phyloP scores from a whole-genome alignment of 306 rosid genomes.

The Lathyrus sativus region DNA sequence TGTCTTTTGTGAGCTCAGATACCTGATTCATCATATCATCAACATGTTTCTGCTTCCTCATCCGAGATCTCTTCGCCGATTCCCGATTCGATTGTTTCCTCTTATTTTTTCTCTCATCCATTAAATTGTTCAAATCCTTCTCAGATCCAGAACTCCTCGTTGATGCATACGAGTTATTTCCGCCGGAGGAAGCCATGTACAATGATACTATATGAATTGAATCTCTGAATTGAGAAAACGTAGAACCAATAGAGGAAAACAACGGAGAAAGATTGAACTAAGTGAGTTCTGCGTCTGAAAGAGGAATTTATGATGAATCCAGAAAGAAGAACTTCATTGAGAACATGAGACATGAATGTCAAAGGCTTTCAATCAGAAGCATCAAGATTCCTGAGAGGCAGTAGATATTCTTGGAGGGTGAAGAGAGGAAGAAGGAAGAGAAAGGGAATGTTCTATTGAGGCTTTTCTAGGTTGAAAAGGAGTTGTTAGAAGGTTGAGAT shows the following conservation, averaged over 20 bases:
- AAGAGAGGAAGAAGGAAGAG: no score
- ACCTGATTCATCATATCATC: slow-evolving; percentile 64
- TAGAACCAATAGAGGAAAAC: slow-evolving; percentile 94
- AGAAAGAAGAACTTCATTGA: no score
- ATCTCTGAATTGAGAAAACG: slow-evolving; percentile 57
- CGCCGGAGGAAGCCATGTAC: slow-evolving; percentile 64
- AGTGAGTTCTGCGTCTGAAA: no score
- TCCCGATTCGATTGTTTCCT: slow-evolving; percentile 85
- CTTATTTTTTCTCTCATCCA: slow-evolving; percentile 71
- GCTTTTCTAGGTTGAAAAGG: no score
- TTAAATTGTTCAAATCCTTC: slow-evolving; percentile 54
- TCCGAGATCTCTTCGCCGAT: slow-evolving; percentile 81
- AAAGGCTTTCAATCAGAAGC: no score
- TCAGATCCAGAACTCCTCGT: slow-evolving; percentile 62
- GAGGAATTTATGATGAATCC: no score
- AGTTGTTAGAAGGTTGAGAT: no score
- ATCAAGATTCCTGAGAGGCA: no score
- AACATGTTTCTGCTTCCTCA: slow-evolving; percentile 73
- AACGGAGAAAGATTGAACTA: slow-evolving; percentile 93
- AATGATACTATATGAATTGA: neutral
- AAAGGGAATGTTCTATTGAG: no score
- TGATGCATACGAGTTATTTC: slow-evolving; percentile 58
- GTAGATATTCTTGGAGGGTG: no score
- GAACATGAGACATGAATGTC: no score
- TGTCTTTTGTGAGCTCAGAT: slow-evolving; percentile 52